phyloP scores from a whole-genome alignment of 2,329 filamentous ascomycete species.

The Nannizziopsis arthrosporioides region DNA sequence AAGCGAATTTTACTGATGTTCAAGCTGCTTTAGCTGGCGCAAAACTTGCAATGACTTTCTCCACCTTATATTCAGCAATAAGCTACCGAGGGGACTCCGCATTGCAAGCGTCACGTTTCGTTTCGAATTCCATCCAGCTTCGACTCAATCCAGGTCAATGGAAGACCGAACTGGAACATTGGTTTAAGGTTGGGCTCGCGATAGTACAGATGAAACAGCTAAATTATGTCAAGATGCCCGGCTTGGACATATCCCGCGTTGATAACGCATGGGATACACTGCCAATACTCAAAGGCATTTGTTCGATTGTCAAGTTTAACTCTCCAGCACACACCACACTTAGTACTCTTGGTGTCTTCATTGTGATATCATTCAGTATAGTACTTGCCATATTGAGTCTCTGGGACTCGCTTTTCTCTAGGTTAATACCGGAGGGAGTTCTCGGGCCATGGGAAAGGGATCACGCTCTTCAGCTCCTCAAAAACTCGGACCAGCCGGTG shows the following conservation, averaged over 20 bases:
- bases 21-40: not conserved
- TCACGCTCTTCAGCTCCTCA: conserved; percentile 2
- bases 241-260: conserved; percentile 2
- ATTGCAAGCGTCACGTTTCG: conserved; percentile 2
- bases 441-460: conserved; percentile 1
- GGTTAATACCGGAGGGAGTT: not conserved
- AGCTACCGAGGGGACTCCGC: not conserved
- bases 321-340: conserved; percentile 6
- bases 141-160: conserved; percentile 5
- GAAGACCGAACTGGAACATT: conserved; percentile 5
- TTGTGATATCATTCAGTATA: not conserved
- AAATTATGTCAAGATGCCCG: conserved; percentile 3
- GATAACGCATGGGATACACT: not conserved
- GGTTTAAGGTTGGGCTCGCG: conserved; percentile 3
- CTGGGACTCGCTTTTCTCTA: not conserved
- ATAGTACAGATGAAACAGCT: conserved; percentile 1
- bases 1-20: not conserved
- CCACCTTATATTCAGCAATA: not conserved
- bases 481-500: not conserved
- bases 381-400: conserved; percentile 2
- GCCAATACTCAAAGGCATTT: not conserved
- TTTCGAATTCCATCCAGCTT: conserved; percentile 1
- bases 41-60: not conserved
- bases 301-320: conserved; percentile 5
- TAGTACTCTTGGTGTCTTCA: conserved; percentile 1